Evolutionary conservation across 345 rosid genomes (phyloP), one percentile per base, ranked within the genome.

Genomic region (Syzygium grande): DNA sequence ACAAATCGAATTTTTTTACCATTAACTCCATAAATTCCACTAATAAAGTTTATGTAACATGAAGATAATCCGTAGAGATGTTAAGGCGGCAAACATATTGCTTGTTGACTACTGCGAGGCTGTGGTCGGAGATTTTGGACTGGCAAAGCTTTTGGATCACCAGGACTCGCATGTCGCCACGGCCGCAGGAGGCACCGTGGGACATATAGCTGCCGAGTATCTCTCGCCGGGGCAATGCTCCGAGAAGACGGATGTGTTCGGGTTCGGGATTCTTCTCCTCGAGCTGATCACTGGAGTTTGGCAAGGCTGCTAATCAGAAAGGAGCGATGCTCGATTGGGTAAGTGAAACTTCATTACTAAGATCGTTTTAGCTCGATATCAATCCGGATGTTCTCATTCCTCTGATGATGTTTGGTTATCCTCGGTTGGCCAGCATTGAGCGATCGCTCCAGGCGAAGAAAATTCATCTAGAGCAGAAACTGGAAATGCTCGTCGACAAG

Each of bases 281-380:
- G 98, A 97, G 89, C 89, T 97, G 38, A 95, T 97, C 84, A 96
- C 99, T 78, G 99, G 99, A 97, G 89, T 97, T 96, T 63, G 97
- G 98, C 90, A 96, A 96, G 91, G 95, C 96, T 25, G 98, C 99
- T 6, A 95, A 96, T 91, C 98, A 97, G 89, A 96, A 96, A 92
- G 99, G 98, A 88, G 99, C 95, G 58, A 96, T 97, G 96, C 94
- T 97, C 51, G 99, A 95, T 85, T 96, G 99, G 99, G 99, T 97
- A 86, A 92, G 93, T 9, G 43, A 41, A 73, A 34, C 49, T 88
- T 11, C 34, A 27, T 58, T 52, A 6, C 38, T n/a, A 27, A 46
- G 30, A 86, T n/a, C 21, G 58, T 84, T 17, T 84, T 84, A 1
- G 54, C 14, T 52, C 0, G 9, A 84, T 9, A 34, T 53, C 12